Base-by-base conservation (phyloP, 768 basidiomycete species). In the Stropharia rugosoannulata region DNA sequence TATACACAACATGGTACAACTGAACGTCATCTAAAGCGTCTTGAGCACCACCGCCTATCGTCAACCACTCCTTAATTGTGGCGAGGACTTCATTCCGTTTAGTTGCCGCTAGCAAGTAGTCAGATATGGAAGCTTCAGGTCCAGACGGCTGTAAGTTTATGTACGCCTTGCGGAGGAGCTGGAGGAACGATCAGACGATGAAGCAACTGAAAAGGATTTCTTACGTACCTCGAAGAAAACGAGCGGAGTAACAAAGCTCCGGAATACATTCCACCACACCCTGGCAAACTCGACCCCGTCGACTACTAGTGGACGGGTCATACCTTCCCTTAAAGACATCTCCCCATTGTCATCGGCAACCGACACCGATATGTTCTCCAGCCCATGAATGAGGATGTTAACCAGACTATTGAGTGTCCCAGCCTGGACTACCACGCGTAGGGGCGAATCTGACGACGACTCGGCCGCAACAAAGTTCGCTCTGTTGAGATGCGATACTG, bases 331-430 rank as follows among this genome's bases (percentile, higher is more conserved):
- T 41, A 93, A 68, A 0, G 89, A 84, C 74, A 89, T 90, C 68
- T 93, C 90, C 0, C 92, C 92, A 61, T 91, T 93, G 64, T 93
- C 91, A 60, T 94, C 91, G 0, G 92, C 84, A 4, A 91, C 87
- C 0, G 88, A 86, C 0, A 92, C 89, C 0, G 87, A 86, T 4
- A 93, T 83, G 32, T 85, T 85, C 46, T 83, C 83, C 16, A 93
- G 73, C 3, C 92, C 92, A 63, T 89, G 86, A 0, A 90, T 84
- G 13, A 94, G 78, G 9, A 92, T 80, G 40, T 85, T 83, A 9
- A 93, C 87, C 1, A 94, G 75, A 25, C 81, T 77, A 57, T 87
- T 87, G 13, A 93, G 72, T 0, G 90, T 89, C 8, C 90, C 92
- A 2, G 90, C 89, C 60, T 88, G 82, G 5, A 94, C 87, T 11